These are phyloP conservation scores for Agaricales sp. DNA, from an alignment of 1,284 basidiomycete genomes.

Conservation along the genomic window DNA sequence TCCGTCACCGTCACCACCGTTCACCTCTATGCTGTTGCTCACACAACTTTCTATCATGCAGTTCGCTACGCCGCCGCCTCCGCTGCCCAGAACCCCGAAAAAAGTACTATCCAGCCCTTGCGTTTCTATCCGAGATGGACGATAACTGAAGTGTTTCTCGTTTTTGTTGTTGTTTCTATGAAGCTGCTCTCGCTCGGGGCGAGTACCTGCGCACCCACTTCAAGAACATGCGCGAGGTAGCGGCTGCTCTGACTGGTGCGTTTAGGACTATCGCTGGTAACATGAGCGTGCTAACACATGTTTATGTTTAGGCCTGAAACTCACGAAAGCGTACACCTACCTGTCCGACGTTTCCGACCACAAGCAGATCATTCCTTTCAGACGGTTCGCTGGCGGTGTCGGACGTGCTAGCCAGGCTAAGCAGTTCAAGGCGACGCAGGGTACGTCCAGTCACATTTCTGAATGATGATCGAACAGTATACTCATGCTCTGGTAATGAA, in stretches of 20 bases:
- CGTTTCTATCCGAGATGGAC: neutral
- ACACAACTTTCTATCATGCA: constrained; percentile 21
- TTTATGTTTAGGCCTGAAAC: constrained; percentile 67
- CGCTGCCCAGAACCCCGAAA: constrained; percentile 84
- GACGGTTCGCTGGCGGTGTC: constrained; percentile 94
- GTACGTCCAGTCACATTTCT: constrained; percentile 38
- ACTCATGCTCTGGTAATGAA: constrained; percentile 2
- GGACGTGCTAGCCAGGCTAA: constrained; percentile 97
- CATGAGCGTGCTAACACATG: neutral
- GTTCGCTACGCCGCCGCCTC: constrained; percentile 89
- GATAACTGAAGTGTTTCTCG: constrained; percentile 11
- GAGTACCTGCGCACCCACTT: constrained; percentile 99
- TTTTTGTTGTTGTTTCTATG: constrained; percentile 15
- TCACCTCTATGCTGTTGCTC: neutral
- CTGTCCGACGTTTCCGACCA: constrained; percentile 93
- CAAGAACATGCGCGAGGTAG: constrained; percentile 99
- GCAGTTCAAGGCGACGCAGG: constrained; percentile 95
- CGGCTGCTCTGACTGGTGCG: constrained; percentile 77
- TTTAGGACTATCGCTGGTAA: constrained; percentile 8
- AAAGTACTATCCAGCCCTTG: constrained; percentile 48
- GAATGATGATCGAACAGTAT: neutral
- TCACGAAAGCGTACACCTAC: constrained; percentile 94
- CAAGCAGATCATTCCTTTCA: constrained; percentile 97
- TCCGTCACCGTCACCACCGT: constrained; percentile 12
- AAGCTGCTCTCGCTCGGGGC: constrained; percentile 89